Conservation (phyloP, 2,329 filamentous ascomycete genomes). For the Rhynchosporium secalis region DNA sequence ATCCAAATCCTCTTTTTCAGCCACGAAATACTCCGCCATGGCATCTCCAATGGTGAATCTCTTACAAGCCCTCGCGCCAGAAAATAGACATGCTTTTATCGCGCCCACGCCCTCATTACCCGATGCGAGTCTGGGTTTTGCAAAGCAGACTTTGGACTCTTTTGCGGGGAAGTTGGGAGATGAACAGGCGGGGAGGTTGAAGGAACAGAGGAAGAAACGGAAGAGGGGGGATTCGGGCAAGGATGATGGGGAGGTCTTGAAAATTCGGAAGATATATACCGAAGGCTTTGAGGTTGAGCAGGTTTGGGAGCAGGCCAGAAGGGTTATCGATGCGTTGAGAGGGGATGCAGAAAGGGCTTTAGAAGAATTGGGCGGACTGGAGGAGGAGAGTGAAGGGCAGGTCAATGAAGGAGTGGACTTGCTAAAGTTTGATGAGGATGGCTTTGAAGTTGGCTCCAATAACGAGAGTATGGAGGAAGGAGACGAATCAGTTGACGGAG, state of each 20-base stretch:
- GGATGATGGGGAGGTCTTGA: slow-evolving; percentile 56
- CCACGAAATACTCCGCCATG: slow-evolving; percentile 33
- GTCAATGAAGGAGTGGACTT: slow-evolving; percentile 41
- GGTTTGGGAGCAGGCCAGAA: slow-evolving; percentile 90
- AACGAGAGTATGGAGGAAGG: slow-evolving; percentile 38
- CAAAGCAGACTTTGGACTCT: slow-evolving; percentile 78
- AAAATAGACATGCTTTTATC: slow-evolving; percentile 58
- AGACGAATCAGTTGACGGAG: slow-evolving; percentile 26
- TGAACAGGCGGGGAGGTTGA: slow-evolving; percentile 67
- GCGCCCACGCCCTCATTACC: slow-evolving; percentile 68
- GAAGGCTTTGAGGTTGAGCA: slow-evolving; percentile 86
- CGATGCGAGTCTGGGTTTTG: slow-evolving; percentile 67
- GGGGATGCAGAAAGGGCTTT: slow-evolving; percentile 53
- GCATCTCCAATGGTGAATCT: slow-evolving; percentile 31
- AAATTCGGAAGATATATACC: slow-evolving; percentile 78
- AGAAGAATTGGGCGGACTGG: slow-evolving; percentile 39
- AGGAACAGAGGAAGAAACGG: slow-evolving; percentile 70
- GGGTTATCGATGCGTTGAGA: slow-evolving; percentile 70
- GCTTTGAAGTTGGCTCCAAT: slow-evolving; percentile 41
- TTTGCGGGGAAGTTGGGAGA: slow-evolving; percentile 74
- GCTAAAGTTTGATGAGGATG: slow-evolving; percentile 44
- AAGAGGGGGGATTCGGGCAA: slow-evolving; percentile 61
- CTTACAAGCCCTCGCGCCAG: slow-evolving; percentile 32
- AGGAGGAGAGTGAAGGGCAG: slow-evolving; percentile 33
- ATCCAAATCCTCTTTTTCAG: slow-evolving; percentile 40